A percentile compares a stretch with the other conserved stretches of the same genome.
Evolutionary conservation across 768 basidiomycete species (phyloP).

Genomic region (Podaxis pistillaris): DNA sequence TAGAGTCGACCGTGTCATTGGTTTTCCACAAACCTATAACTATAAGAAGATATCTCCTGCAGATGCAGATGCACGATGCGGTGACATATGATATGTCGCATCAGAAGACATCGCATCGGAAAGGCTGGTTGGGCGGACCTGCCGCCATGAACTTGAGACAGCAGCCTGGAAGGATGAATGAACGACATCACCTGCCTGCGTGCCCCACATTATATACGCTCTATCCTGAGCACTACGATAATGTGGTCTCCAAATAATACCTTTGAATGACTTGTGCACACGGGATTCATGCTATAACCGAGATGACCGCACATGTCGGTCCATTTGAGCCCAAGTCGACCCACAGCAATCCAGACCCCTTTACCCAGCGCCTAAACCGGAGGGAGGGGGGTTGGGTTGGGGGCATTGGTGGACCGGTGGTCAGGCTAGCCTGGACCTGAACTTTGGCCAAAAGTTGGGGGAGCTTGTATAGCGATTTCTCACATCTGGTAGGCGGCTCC

Average conservation of each 20-base stretch:
- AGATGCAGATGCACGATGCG: background rate
- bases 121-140: background rate
- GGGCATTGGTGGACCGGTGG: too few relatives aligned
- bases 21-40: background rate
- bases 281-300: too few relatives aligned
- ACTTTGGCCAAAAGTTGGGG: background rate
- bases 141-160: background rate
- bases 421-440: background rate
- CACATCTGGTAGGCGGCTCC: background rate
- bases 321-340: background rate
- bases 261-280: background rate
- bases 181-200: background rate
- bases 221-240: background rate
- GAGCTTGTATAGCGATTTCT: background rate
- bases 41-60: background rate
- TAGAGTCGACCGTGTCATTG: background rate
- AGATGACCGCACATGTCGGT: background rate
- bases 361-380: background rate
- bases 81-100: background rate
- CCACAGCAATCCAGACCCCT: background rate
- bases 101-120: background rate
- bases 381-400: too few relatives aligned
- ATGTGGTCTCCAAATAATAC: background rate
- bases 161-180: background rate
- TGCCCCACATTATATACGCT: background rate